A percentile compares a stretch with the other conserved stretches of the same genome.
phyloP scores from a whole-genome alignment of 2,329 filamentous ascomycete species.

The Colletotrichum gloeosporioides region DNA sequence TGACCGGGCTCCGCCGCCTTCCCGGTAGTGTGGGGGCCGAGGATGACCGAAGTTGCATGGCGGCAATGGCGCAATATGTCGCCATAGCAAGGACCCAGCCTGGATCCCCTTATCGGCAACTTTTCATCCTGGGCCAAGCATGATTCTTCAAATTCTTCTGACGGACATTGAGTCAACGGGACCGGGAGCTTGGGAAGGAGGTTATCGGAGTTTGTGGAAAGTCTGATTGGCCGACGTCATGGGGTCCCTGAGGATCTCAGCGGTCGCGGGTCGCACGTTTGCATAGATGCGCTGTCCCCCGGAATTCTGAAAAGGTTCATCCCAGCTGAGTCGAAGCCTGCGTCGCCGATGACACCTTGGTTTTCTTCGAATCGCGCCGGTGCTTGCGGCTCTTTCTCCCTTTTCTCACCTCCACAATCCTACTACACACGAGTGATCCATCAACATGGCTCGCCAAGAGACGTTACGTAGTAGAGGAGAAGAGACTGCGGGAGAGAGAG shows the following conservation, averaged over 20 bases:
- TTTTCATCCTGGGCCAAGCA: not conserved
- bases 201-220: not conserved
- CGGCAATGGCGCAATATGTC: constrained; percentile 18
- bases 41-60: constrained; percentile 3
- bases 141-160: not conserved
- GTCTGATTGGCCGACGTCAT: not conserved
- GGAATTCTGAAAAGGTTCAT: not conserved
- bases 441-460: not conserved
- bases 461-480: not conserved
- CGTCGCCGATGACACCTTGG: constrained; percentile 7
- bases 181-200: not conserved
- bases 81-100: constrained; percentile 4
- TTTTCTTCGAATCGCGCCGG: not conserved
- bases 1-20: not conserved
- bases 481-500: not conserved
- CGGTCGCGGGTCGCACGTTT: not conserved
- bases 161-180: not conserved
- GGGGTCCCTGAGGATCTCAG: not conserved
- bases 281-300: not conserved
- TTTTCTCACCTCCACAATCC: not conserved
- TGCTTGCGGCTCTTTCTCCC: not conserved
- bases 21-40: constrained; percentile 3
- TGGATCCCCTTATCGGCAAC: constrained; percentile 3
- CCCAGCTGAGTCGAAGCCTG: not conserved
- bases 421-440: not conserved